phyloP scores from a whole-genome alignment of 2,329 filamentous ascomycete genomes.

The Hymenoscyphus fraxineus region DNA sequence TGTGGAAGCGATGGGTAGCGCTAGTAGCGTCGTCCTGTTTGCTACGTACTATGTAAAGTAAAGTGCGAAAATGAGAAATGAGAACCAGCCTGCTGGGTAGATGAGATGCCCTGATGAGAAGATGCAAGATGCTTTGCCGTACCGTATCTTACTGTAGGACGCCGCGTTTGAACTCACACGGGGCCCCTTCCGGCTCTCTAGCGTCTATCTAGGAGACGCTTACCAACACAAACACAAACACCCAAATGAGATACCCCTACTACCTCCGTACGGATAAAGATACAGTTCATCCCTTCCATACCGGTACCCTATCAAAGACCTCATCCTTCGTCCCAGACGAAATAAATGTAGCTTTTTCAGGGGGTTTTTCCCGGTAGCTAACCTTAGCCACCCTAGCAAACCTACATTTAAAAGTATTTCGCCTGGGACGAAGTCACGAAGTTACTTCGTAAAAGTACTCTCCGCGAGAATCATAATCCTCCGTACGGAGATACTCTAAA shows the following conservation, averaged over 20 bases:
- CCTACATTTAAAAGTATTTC: too few relatives aligned
- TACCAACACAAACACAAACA: not conserved
- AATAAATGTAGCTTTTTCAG: too few relatives aligned
- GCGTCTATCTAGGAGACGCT: too few relatives aligned
- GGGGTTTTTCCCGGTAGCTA: too few relatives aligned
- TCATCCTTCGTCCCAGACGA: too few relatives aligned
- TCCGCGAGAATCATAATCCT: too few relatives aligned
- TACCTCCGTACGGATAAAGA: too few relatives aligned
- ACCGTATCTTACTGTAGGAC: not conserved
- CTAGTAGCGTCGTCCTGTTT: not conserved
- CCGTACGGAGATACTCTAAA: not conserved
- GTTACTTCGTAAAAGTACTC: too few relatives aligned
- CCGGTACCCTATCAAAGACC: not conserved
- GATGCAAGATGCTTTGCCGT: not conserved
- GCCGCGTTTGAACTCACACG: not conserved
- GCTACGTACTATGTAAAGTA: too few relatives aligned
- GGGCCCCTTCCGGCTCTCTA: not conserved
- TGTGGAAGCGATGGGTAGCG: not conserved
- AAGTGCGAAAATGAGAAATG: not conserved
- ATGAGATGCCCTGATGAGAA: not conserved
- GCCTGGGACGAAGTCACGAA: too few relatives aligned
- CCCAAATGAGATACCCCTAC: not conserved
- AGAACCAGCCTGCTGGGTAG: not conserved
- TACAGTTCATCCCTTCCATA: not conserved
- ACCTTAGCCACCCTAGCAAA: too few relatives aligned